Evolutionary conservation across 2,329 filamentous ascomycete species (phyloP), one percentile per base, ranked within the genome.

Genomic region (Penicillium hordei): DNA sequence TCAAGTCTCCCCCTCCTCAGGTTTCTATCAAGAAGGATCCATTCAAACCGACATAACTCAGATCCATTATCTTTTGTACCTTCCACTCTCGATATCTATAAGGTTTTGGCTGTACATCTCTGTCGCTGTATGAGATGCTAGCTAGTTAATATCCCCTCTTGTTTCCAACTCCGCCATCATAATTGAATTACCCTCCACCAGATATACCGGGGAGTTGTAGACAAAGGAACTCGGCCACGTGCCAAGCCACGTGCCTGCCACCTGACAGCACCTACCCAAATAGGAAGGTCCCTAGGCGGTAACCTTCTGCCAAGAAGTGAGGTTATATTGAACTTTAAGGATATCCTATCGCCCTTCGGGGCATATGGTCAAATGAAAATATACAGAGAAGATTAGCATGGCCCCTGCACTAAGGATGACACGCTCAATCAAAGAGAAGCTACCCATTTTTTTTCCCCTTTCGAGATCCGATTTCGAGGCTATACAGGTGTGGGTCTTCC

Each of bases 391-490:
- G 84, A 88, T 88, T 89, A 89, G 88, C 87, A 89, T 89, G 87
- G 87, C 87, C 87, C 84, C 83, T 86, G 83, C 83, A 86, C 89
- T 92, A 93, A 93, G 90, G 90, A 93, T 93, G 90, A 93, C 89
- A 92, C 87, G 86, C 86, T 88, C 82, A 85, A 86, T 85, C 85
- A 88, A 88, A 89, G 87, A 89, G 86, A 87, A 85, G 82, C 85
- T 84, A 82, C 81, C 80, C 81, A 79, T 84, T 84, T 86, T 88
- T 87, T 87, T 86, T 48, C 44, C 5, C 5, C 12, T 12, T 45
- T 45, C 4, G 4, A 45, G 25, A 3, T 21, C 27, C 6, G 13
- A n/a, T 31, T 15, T 45, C 7, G n/a, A 21, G n/a, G 42, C 4
- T n/a, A 8, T 45, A 31, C 23, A 0, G 6, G 21, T 19, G 43